Evolutionary conservation across 2,329 filamentous ascomycete genomes (phyloP).

Genomic region (Fusarium pseudograminearum): DNA sequence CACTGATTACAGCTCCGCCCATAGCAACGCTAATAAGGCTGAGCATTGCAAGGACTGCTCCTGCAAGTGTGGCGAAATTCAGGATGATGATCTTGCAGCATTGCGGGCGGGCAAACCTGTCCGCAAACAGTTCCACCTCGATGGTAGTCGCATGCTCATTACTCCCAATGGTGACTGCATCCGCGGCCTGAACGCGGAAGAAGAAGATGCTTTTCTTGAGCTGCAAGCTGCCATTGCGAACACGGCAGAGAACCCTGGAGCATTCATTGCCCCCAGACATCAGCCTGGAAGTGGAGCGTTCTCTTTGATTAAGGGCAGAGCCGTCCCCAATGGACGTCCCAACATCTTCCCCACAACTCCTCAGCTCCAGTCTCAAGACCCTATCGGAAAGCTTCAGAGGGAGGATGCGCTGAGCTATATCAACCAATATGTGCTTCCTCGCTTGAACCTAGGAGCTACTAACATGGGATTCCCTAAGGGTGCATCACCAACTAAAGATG

Average conservation of each 20-base stretch:
- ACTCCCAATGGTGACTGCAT: constrained; percentile 82
- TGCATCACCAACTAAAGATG: constrained; percentile 56
- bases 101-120: constrained; percentile 70
- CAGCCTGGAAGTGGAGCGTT: constrained; percentile 67
- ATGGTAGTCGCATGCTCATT: constrained; percentile 76
- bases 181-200: constrained; percentile 74
- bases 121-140: constrained; percentile 67
- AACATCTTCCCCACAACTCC: constrained; percentile 68
- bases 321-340: constrained; percentile 72
- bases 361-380: constrained; percentile 65
- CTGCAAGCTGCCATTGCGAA: constrained; percentile 71
- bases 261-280: constrained; percentile 68
- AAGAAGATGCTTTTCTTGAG: constrained; percentile 77
- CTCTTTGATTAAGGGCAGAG: constrained; percentile 72
- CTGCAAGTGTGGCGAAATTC: constrained; percentile 57
- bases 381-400: constrained; percentile 73
- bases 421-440: constrained; percentile 75
- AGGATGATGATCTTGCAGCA: constrained; percentile 64
- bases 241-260: constrained; percentile 64
- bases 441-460: constrained; percentile 65
- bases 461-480: constrained; percentile 58
- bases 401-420: constrained; percentile 76
- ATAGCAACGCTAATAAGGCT: constrained; percentile 40
- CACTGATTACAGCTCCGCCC: constrained; percentile 43
- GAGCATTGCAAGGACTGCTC: constrained; percentile 53